These are phyloP conservation scores for Penicillium sclerotiorum DNA, from an alignment of 2,329 filamentous ascomycete species.

Conservation along the genomic window DNA sequence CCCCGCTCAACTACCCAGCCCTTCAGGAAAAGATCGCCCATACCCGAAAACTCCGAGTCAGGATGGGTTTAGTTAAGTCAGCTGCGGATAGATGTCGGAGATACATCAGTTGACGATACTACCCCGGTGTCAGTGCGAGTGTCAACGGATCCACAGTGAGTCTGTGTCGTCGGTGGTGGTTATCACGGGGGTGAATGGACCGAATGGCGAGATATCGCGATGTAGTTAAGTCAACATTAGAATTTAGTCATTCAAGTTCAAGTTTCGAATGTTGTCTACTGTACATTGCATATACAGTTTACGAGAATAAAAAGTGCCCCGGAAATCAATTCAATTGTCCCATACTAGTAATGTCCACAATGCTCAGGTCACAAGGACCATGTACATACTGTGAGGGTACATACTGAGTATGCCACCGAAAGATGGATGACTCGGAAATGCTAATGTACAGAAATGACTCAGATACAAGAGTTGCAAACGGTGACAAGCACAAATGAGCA, in stretches of 20 bases:
- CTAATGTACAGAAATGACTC: too few species aligned
- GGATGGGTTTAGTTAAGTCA: constrained; percentile 2
- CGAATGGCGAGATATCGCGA: background rate
- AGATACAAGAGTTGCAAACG: too few species aligned
- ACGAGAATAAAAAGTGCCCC: background rate
- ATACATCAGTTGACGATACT: constrained; percentile 1
- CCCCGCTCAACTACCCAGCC: background rate
- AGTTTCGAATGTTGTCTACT: background rate
- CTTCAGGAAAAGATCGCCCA: constrained; percentile 5
- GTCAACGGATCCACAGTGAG: background rate
- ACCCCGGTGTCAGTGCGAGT: constrained; percentile 10
- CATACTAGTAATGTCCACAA: background rate
- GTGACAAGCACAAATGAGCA: too few species aligned
- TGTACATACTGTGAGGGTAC: too few species aligned
- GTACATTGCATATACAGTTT: background rate
- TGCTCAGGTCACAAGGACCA: background rate
- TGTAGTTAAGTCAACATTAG: too few species aligned
- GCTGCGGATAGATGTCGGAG: background rate
- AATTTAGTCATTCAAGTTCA: too few species aligned
- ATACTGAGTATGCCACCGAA: constrained; percentile 1
- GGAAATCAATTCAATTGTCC: background rate
- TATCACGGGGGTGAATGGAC: background rate
- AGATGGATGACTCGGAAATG: too few species aligned
- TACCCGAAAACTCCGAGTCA: background rate
- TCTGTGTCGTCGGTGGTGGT: background rate